Conservation (phyloP, 352 stramenopile genomes). For the Phytophthora crassamura region DNA sequence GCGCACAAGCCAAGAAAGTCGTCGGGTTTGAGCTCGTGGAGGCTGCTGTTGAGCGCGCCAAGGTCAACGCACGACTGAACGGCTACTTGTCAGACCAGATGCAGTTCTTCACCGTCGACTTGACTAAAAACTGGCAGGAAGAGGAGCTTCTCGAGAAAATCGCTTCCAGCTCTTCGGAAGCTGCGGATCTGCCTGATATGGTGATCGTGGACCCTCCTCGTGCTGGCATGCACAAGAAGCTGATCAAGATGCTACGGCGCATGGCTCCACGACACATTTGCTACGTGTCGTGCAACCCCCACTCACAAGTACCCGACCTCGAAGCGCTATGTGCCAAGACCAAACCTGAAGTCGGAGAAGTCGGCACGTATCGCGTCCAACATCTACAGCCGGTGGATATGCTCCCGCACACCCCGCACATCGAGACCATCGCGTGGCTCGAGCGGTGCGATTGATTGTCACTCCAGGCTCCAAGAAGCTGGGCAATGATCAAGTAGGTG, state of each 20-base stretch:
- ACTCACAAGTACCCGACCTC: slow-evolving; percentile 68
- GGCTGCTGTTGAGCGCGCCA: slow-evolving; percentile 59
- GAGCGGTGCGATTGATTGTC: slow-evolving; percentile 30
- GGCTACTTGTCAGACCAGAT: slow-evolving; percentile 59
- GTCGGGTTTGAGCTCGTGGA: slow-evolving; percentile 79
- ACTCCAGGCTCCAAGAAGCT: too few relatives aligned
- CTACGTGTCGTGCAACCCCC: slow-evolving; percentile 84
- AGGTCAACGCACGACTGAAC: slow-evolving; percentile 65
- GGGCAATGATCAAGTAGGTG: too few relatives aligned
- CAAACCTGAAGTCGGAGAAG: slow-evolving; percentile 29
- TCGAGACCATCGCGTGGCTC: slow-evolving; percentile 82
- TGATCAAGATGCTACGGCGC: slow-evolving; percentile 59
- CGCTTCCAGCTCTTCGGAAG: slow-evolving; percentile 5
- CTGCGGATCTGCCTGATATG: slow-evolving; percentile 49
- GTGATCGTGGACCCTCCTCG: slow-evolving; percentile 82
- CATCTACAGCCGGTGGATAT: slow-evolving; percentile 78
- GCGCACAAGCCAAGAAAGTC: slow-evolving; percentile 43
- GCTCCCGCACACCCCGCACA: slow-evolving; percentile 81
- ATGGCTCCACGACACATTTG: slow-evolving; percentile 59
- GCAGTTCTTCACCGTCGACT: slow-evolving; percentile 70
- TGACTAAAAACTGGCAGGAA: slow-evolving; percentile 60
- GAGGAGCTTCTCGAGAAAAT: slow-evolving; percentile 43
- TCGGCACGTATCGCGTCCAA: slow-evolving; percentile 47
- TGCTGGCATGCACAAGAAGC: slow-evolving; percentile 71
- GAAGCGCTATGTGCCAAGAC: slow-evolving; percentile 44